Evolutionary conservation across 2,329 filamentous ascomycete genomes (phyloP).

Genomic region (Colletotrichum brevisporum): DNA sequence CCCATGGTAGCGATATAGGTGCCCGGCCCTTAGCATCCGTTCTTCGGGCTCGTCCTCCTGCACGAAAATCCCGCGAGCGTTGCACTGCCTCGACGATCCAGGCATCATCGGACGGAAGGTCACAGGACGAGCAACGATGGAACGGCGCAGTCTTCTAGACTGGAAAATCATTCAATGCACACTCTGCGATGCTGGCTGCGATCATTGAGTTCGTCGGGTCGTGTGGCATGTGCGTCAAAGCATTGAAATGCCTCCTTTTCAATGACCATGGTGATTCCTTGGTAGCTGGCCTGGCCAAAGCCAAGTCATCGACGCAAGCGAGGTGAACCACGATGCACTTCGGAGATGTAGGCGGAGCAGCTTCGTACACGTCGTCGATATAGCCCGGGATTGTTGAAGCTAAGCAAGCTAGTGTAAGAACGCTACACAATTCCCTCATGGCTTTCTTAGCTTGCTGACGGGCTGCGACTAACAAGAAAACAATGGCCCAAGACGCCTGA

Average conservation of each 20-base stretch:
- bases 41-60: conserved; percentile 15
- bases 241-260: conserved; percentile 17
- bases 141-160: conserved; percentile 24
- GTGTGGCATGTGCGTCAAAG: neutral
- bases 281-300: neutral
- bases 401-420: conserved; percentile 3
- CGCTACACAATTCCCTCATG: neutral
- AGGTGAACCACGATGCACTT: conserved; percentile 11
- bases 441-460: conserved; percentile 25
- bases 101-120: conserved; percentile 26
- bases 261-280: conserved; percentile 6
- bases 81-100: conserved; percentile 36
- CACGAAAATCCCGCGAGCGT: conserved; percentile 29
- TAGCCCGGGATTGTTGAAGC: conserved; percentile 9
- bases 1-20: conserved; percentile 35
- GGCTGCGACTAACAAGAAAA: conserved; percentile 21
- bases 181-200: conserved; percentile 6
- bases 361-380: neutral
- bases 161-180: neutral
- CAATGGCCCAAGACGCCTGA: conserved; percentile 13
- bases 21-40: conserved; percentile 30
- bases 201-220: conserved; percentile 6
- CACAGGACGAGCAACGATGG: conserved; percentile 12
- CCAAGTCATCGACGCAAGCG: conserved; percentile 4
- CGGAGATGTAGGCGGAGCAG: conserved; percentile 11